phyloP scores from a whole-genome alignment of 306 rosid genomes.

The Vigna mungo region DNA sequence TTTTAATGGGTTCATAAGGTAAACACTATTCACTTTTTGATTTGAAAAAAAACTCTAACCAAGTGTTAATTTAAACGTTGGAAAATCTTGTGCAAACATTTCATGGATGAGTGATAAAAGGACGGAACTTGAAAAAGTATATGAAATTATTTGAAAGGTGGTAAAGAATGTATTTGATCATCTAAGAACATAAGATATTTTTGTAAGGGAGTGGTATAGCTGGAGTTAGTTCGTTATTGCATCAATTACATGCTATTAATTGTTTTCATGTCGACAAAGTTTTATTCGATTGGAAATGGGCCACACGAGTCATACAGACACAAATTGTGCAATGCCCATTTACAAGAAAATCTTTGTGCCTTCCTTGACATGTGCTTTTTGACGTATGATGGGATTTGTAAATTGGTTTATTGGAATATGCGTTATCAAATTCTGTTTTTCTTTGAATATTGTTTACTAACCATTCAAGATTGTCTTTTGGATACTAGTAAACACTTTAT shows the following conservation, averaged over 20 bases:
- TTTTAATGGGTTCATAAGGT: no score
- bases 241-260: not conserved
- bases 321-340: slow-evolving; percentile 30
- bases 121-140: no score
- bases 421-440: not conserved
- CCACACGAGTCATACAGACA: slow-evolving; percentile 17
- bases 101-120: no score
- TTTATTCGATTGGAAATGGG: not conserved
- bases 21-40: no score
- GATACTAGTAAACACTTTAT: slow-evolving; percentile 16
- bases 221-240: not conserved
- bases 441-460: no score
- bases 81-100: no score
- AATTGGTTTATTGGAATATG: not conserved
- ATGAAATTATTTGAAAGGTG: no score
- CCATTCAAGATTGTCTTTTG: slow-evolving; percentile 3
- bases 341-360: not conserved
- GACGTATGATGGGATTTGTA: not conserved
- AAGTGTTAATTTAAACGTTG: no score
- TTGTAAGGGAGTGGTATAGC: no score
- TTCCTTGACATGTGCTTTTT: slow-evolving; percentile 42
- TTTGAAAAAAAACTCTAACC: no score
- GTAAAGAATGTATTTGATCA: no score
- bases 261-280: not conserved
- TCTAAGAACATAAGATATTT: no score